A percentile compares a stretch with the other conserved stretches of the same genome.
Evolutionary conservation across 768 basidiomycete genomes (phyloP).

Genomic region (Phanerochaete sordida): DNA sequence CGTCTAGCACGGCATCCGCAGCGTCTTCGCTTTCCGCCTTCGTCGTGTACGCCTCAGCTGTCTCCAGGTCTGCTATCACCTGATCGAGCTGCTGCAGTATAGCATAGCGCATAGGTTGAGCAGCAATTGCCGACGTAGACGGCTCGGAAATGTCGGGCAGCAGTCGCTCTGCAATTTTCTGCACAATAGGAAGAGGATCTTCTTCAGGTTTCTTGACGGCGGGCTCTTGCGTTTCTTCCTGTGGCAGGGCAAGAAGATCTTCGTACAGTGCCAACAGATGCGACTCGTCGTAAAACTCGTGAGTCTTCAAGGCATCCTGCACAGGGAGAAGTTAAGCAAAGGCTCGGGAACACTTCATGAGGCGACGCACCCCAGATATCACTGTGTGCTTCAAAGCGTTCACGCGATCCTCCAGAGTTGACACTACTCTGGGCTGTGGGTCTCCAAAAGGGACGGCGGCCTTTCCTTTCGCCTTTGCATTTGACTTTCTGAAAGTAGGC

Average conservation of each 20-base stretch:
- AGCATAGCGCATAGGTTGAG: not conserved
- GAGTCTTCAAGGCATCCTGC: not conserved
- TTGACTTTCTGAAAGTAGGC: no score
- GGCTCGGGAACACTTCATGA: not conserved
- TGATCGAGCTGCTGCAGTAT: not conserved
- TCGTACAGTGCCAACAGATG: constrained; percentile 39
- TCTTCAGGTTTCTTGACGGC: constrained; percentile 5
- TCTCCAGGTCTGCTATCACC: not conserved
- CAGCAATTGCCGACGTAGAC: not conserved
- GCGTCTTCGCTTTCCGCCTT: not conserved
- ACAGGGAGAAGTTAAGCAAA: not conserved
- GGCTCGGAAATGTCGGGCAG: not conserved
- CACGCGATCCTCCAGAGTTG: constrained; percentile 20
- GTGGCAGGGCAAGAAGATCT: constrained; percentile 32
- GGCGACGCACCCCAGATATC: constrained; percentile 3
- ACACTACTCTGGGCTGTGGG: not conserved
- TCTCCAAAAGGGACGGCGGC: not conserved
- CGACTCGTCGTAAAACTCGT: constrained; percentile 28
- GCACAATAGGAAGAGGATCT: constrained; percentile 25
- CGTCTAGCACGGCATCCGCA: not conserved
- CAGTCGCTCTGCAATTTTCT: constrained; percentile 33
- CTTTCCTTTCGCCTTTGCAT: not conserved
- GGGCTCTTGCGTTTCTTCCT: not conserved
- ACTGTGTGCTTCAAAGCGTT: constrained; percentile 14
- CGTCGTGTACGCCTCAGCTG: not conserved